Percentiles rank a stretch among this genome's conserved stretches.
Conservation (phyloP, 192 early-diverging fungal genomes). For the Coemansia sp. region DNA sequence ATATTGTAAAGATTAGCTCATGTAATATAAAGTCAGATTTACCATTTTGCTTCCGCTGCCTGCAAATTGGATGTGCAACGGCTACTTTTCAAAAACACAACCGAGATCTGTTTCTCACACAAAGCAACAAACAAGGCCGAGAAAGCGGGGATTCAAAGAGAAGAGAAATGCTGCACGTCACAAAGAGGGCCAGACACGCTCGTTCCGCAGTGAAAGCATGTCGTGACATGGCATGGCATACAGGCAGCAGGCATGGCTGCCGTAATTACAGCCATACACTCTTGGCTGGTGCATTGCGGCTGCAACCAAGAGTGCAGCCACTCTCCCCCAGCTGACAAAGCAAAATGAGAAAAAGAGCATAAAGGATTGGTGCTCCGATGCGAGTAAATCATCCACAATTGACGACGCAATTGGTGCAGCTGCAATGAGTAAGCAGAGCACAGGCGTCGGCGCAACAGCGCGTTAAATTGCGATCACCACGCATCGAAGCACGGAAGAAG, state of each 20-base stretch:
- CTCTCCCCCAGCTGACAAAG: too few species aligned
- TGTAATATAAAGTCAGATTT: too few species aligned
- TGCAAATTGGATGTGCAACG: neutral
- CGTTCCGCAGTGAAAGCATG: too few species aligned
- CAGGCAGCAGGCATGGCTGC: too few species aligned
- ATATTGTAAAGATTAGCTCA: neutral
- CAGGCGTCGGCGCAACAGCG: neutral
- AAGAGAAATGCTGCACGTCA: neutral
- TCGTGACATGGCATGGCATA: conserved; percentile 1
- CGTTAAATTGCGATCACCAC: neutral
- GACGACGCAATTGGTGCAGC: too few species aligned
- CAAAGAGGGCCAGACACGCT: neutral
- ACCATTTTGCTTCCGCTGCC: neutral
- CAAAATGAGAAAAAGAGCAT: too few species aligned
- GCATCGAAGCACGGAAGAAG: neutral
- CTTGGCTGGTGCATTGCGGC: too few species aligned
- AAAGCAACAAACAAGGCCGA: neutral
- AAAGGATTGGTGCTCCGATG: too few species aligned
- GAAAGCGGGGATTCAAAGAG: neutral
- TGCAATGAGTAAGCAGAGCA: neutral
- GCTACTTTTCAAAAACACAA: neutral
- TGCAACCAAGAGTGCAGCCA: too few species aligned
- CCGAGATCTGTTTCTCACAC: conserved; percentile 6
- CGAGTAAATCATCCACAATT: too few species aligned
- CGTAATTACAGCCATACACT: too few species aligned